phyloP scores from a whole-genome alignment of 1,139 yeast species.

The Taphrina sp. region DNA sequence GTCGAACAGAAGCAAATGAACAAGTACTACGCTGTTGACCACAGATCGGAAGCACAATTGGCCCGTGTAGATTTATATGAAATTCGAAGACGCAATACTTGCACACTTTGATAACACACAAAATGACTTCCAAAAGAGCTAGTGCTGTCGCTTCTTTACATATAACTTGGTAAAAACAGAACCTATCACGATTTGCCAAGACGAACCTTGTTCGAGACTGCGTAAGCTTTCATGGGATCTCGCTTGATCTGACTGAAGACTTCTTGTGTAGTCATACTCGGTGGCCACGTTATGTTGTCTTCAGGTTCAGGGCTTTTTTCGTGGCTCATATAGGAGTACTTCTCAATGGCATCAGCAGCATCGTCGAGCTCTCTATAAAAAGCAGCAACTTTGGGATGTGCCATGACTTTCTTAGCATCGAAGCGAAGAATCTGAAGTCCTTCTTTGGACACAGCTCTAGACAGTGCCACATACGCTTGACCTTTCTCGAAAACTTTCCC shows the following conservation, averaged over 20 bases:
- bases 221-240: slow-evolving; percentile 18
- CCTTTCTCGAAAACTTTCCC: slow-evolving; percentile 74
- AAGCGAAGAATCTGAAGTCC: slow-evolving; percentile 73
- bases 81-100: too few species aligned
- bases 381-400: slow-evolving; percentile 62
- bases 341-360: slow-evolving; percentile 7
- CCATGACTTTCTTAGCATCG: slow-evolving; percentile 59
- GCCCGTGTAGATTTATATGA: too few species aligned
- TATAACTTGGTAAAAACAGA: too few species aligned
- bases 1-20: too few species aligned
- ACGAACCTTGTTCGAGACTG: too few species aligned
- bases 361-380: slow-evolving; percentile 52
- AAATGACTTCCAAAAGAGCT: too few species aligned
- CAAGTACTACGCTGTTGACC: too few species aligned
- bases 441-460: slow-evolving; percentile 78
- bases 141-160: too few species aligned
- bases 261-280: slow-evolving; percentile 19
- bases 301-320: slow-evolving; percentile 1
- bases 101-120: too few species aligned
- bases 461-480: slow-evolving; percentile 90
- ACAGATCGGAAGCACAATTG: too few species aligned
- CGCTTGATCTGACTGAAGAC: slow-evolving; percentile 26
- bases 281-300: not conserved
- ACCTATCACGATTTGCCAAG: too few species aligned
- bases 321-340: not conserved